phyloP scores from a whole-genome alignment of 768 basidiomycete species.

The Suillus subaureus region DNA sequence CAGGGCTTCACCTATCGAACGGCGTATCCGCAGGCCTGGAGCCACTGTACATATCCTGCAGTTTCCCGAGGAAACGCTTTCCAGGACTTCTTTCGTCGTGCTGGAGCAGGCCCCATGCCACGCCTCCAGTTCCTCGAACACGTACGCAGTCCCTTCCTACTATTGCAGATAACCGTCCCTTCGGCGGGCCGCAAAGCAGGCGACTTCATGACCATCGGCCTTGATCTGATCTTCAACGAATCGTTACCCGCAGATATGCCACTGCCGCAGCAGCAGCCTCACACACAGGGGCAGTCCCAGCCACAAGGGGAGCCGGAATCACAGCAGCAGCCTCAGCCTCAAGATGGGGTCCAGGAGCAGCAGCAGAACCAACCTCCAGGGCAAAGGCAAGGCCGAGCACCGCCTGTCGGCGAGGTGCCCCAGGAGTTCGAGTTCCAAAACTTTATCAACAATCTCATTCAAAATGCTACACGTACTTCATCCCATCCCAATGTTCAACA shows the following conservation, averaged over 20 bases:
- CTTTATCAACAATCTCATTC: conserved; percentile 6
- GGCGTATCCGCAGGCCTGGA: conserved; percentile 23
- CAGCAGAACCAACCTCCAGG: neutral
- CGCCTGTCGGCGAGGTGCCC: neutral
- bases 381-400: neutral
- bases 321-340: conserved; percentile 1
- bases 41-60: conserved; percentile 25
- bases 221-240: conserved; percentile 40
- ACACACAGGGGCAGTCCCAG: neutral
- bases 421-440: conserved; percentile 5
- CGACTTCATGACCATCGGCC: conserved; percentile 40
- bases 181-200: conserved; percentile 16
- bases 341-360: neutral
- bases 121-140: conserved; percentile 5
- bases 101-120: conserved; percentile 15
- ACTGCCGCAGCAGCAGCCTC: neutral
- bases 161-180: conserved; percentile 20
- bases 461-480: conserved; percentile 3
- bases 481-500: neutral
- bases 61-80: conserved; percentile 19
- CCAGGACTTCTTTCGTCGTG: conserved; percentile 8
- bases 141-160: conserved; percentile 19
- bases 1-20: conserved; percentile 17
- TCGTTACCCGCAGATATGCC: conserved; percentile 13
- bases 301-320: neutral